A percentile compares a stretch with the other conserved stretches of the same genome.
These are phyloP conservation scores for Candida endomychidarum DNA, from an alignment of 805 yeast species.

Conservation along the genomic window DNA sequence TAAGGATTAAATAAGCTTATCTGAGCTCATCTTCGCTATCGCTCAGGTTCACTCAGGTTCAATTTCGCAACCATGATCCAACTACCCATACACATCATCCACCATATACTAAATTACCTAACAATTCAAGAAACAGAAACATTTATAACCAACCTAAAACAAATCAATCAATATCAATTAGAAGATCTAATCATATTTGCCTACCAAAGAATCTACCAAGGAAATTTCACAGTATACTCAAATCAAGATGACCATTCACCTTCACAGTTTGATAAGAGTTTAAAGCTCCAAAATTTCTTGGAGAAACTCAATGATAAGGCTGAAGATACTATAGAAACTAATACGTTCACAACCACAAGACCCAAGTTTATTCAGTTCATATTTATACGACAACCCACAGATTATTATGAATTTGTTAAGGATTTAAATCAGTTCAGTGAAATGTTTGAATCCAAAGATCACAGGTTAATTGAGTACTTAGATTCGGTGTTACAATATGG, in stretches of 20 bases:
- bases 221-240: constrained; percentile 17
- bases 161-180: neutral
- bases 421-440: constrained; percentile 22
- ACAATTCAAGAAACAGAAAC: constrained; percentile 12
- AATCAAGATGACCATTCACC: constrained; percentile 9
- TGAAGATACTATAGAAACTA: constrained; percentile 8
- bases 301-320: constrained; percentile 10
- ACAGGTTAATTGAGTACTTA: constrained; percentile 16
- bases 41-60: too few relatives aligned
- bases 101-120: constrained; percentile 8
- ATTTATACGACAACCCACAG: constrained; percentile 23
- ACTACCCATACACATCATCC: constrained; percentile 10
- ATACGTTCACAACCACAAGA: constrained; percentile 17
- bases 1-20: too few relatives aligned
- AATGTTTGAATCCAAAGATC: constrained; percentile 17
- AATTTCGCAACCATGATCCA: constrained; percentile 5
- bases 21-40: too few relatives aligned
- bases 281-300: constrained; percentile 17
- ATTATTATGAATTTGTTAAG: constrained; percentile 21
- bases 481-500: constrained; percentile 20
- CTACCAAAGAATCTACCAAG: constrained; percentile 22
- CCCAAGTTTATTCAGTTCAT: constrained; percentile 23
- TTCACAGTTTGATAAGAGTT: constrained; percentile 13
- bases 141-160: constrained; percentile 6
- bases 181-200: constrained; percentile 14